Base-by-base conservation (phyloP, 176 grass and related monocot genomes). In the Triticum turgidum region DNA sequence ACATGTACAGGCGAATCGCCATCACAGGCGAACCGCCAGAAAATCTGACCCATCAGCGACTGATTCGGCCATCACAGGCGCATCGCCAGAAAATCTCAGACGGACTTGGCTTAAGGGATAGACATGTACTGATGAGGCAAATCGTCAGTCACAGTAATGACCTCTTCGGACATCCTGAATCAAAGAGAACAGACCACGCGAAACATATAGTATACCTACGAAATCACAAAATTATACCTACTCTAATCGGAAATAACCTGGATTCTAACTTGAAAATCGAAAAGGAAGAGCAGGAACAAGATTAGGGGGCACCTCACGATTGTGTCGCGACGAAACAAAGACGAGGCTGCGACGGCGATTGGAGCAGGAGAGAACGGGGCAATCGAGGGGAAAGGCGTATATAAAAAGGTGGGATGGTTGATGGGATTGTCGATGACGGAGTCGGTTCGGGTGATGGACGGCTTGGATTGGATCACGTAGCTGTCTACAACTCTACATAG, bases 401-500 rank as follows among this genome's bases (percentile, higher is more conserved):
- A 80, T 80, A n/a, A 65, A 24, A 24, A 51, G 47, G 47, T 4
- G 18, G 37, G 58, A 9, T 7, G 45, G n/a, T 29, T 14, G 34
- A 42, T 42, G 33, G 20, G 32, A 24, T 27, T 42, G 17, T 7
- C 14, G 30, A 51, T 5, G 13, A 14, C 4, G 1, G 56, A 63
- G 82, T 32, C 82, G 69, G 81, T 61, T 61, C 33, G 51, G 21
- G n/a, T 5, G 30, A 15, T 34, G 80, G 65, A 82, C 65, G 65
- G 80, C 21, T 59, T 29, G 59, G 37, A 80, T 65, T 45, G 14
- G 14, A 65, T 29, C 22, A 65, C 37, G 78, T 44, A 65, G 4
- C 14, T 11, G 71, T 74, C 71, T 42, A 25, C 24, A 25, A 25
- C 24, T 25, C 24, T 25, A 3, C 3, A 2, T 2, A 29, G 25